These are phyloP conservation scores for Xylaria sp. DNA, from an alignment of 2,329 filamentous ascomycete genomes.

Conservation along the genomic window DNA sequence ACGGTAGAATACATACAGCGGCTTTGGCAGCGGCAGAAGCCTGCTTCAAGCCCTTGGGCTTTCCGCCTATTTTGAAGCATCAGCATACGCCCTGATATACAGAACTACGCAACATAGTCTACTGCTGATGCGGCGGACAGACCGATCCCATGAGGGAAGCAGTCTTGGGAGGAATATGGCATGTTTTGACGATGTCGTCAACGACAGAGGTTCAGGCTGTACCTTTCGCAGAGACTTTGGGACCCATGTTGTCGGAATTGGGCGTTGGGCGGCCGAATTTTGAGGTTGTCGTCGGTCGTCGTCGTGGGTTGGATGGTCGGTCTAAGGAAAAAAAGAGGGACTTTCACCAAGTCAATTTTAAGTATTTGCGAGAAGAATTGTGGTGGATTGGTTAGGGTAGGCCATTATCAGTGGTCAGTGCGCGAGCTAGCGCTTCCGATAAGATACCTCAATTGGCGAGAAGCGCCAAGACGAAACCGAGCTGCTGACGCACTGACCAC, in stretches of 20 bases:
- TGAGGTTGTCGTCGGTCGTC: constrained; percentile 43
- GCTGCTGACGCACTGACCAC: constrained; percentile 4
- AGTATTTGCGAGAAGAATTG: constrained; percentile 33
- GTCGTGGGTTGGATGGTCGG: constrained; percentile 35
- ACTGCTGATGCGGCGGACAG: constrained; percentile 68
- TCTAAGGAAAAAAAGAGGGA: constrained; percentile 14
- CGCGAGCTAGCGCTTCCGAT: constrained; percentile 33
- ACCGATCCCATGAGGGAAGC: constrained; percentile 34
- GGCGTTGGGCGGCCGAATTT: constrained; percentile 35
- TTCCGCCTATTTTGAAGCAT: constrained; percentile 69
- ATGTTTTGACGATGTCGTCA: constrained; percentile 30
- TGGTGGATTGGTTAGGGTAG: constrained; percentile 38
- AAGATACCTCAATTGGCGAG: constrained; percentile 12
- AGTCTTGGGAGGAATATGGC: constrained; percentile 30
- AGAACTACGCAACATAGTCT: constrained; percentile 82
- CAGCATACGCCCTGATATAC: constrained; percentile 74
- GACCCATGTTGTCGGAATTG: constrained; percentile 52
- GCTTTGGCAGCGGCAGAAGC: constrained; percentile 95
- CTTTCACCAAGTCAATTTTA: constrained; percentile 6
- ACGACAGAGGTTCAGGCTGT: constrained; percentile 47
- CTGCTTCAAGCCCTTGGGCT: constrained; percentile 78
- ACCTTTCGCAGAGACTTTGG: constrained; percentile 61
- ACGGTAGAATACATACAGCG: constrained; percentile 65
- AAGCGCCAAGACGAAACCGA: not conserved
- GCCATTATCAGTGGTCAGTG: constrained; percentile 35